Evolutionary conservation across 2,329 filamentous ascomycete species (phyloP).

Genomic region (Arachnopeziza araneosa): DNA sequence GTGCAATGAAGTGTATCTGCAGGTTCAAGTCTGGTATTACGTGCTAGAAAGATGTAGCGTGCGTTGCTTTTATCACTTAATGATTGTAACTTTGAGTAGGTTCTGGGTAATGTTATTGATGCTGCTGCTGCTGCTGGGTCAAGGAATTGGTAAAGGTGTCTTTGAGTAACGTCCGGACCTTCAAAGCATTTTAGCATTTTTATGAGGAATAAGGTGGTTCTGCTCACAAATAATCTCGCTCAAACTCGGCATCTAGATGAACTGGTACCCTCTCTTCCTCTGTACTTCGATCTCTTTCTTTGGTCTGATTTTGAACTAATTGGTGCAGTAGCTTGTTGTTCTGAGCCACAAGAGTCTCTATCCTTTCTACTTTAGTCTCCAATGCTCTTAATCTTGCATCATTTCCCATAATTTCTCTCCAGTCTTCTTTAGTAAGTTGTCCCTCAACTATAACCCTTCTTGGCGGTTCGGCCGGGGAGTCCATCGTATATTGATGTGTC

Average conservation of each 20-base stretch:
- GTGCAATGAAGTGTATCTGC: background rate
- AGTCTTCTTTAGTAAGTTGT: slow-evolving; percentile 29
- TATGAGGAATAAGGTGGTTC: slow-evolving; percentile 6
- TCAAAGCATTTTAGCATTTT: slow-evolving; percentile 4
- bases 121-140: slow-evolving; percentile 4
- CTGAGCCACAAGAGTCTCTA: slow-evolving; percentile 28
- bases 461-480: slow-evolving; percentile 22
- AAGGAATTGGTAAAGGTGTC: slow-evolving; percentile 26
- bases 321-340: slow-evolving; percentile 31
- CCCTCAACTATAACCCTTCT: slow-evolving; percentile 29
- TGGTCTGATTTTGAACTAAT: slow-evolving; percentile 24
- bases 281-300: slow-evolving; percentile 21
- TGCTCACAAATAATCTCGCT: slow-evolving; percentile 31
- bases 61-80: too few species aligned
- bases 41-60: background rate
- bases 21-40: background rate
- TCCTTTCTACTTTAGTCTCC: slow-evolving; percentile 29
- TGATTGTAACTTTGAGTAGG: too few species aligned
- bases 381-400: slow-evolving; percentile 27
- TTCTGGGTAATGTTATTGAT: background rate
- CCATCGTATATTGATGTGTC: slow-evolving; percentile 12
- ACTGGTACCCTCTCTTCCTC: slow-evolving; percentile 30
- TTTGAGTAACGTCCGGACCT: slow-evolving; percentile 28
- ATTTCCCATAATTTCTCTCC: slow-evolving; percentile 30
- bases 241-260: slow-evolving; percentile 31